Percentiles rank a stretch among this genome's conserved stretches.
phyloP scores from a whole-genome alignment of 1,284 basidiomycete genomes.

The Salmacisia buchloeana region DNA sequence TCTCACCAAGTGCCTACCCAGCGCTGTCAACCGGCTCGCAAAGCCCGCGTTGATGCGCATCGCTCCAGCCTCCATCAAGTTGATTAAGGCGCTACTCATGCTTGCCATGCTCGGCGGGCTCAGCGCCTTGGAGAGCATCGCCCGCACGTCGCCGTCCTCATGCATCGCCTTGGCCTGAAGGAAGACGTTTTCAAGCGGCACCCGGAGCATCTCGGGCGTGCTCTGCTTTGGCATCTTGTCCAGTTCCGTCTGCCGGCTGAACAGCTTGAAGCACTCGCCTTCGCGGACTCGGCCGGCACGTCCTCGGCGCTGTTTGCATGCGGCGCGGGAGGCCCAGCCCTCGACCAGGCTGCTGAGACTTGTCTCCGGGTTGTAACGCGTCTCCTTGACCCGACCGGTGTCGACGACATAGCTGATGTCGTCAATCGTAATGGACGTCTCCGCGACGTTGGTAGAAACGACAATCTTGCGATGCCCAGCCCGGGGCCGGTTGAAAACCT shows the following conservation, averaged over 20 bases:
- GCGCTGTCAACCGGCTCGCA: conserved; percentile 63
- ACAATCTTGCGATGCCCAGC: conserved; percentile 70
- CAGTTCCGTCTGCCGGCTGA: conserved; percentile 67
- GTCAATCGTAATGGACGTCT: conserved; percentile 86
- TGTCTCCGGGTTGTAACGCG: conserved; percentile 69
- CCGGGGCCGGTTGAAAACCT: conserved; percentile 63
- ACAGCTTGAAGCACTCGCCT: conserved; percentile 58
- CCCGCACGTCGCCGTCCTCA: conserved; percentile 71
- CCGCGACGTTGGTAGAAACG: conserved; percentile 80
- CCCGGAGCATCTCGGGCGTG: conserved; percentile 77
- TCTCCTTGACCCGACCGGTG: conserved; percentile 86
- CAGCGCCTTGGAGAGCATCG: conserved; percentile 68
- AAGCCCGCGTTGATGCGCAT: conserved; percentile 59
- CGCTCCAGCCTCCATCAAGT: conserved; percentile 73
- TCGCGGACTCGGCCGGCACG: conserved; percentile 73
- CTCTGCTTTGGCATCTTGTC: conserved; percentile 65
- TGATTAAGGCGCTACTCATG: conserved; percentile 71
- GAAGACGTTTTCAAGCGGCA: conserved; percentile 76
- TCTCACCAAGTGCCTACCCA: conserved; percentile 67
- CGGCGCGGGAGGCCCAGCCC: conserved; percentile 72
- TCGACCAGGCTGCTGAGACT: conserved; percentile 74
- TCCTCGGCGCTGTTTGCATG: conserved; percentile 76
- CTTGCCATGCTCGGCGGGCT: conserved; percentile 73
- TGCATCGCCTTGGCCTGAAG: conserved; percentile 77
- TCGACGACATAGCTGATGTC: conserved; percentile 55